Base-by-base conservation (phyloP, 805 yeast species). In the Ogataea parapolymorpha region DNA sequence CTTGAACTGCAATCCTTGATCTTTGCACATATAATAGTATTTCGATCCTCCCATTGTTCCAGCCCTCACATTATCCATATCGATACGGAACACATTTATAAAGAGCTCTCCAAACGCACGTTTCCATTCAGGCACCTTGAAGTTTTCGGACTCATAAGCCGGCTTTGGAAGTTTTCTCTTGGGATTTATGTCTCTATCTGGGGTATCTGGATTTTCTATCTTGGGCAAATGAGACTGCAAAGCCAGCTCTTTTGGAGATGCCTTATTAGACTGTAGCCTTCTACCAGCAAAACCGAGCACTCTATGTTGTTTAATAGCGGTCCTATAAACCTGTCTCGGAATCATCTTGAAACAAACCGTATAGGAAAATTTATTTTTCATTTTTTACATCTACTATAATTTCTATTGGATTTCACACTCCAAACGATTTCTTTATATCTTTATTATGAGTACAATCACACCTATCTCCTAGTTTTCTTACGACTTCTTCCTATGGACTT, bases 1-100 rank as follows among this genome's bases (percentile, higher is more conserved):
- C n/a, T 82, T 85, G 49, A 75, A 82, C 61, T 77, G 85, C 53
- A 85, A 64, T 3, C 87, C 96, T 65, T 89, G 97, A 32, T 71
- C 76, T 61, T 88, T 88, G 67, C 96, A 89, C 63, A 85, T 80
- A 36, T 85, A 88, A 57, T 86, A 85, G 65, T 90, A 93, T 42
- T 75, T 72, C 3, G 90, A 83, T 7, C 97, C 98, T 5, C 96
- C 96, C 49, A 91, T 82, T 1, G 97, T 89, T 20, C 97, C 98
- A 0, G 97, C 85, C 58, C 98, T 77, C 27, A 90, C 76, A 49
- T 78, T 78, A 68, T 91, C 98, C 95, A 91, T 88, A 63, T 91
- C 96, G 43, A 91, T 68, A 48, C 78, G 72, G 59, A 91, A 81
- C 9, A 72, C 31, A 25, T 74, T 68, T 41, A 85, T 74, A 16